phyloP scores from a whole-genome alignment of 2,329 filamentous ascomycete species.

The Trichophyton rubrum region DNA sequence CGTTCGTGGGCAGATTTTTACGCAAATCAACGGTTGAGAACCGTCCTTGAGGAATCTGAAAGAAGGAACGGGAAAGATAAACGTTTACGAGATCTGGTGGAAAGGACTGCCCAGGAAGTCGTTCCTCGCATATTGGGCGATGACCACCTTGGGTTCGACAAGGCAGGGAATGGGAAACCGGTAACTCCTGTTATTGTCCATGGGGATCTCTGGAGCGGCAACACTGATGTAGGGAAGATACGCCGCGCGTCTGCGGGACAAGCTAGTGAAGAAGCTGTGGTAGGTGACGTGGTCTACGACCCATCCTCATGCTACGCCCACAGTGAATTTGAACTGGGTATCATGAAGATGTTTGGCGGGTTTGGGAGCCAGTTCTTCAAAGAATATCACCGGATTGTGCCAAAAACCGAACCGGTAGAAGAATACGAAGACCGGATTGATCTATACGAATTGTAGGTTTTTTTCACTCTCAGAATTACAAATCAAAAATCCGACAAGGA shows the following conservation, averaged over 20 bases:
- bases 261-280: slow-evolving; percentile 20
- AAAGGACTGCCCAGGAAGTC: slow-evolving; percentile 49
- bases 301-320: slow-evolving; percentile 73
- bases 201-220: slow-evolving; percentile 89
- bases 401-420: slow-evolving; percentile 63
- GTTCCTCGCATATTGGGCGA: slow-evolving; percentile 67
- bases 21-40: slow-evolving; percentile 58
- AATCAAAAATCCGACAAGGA: not conserved
- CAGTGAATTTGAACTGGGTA: slow-evolving; percentile 79
- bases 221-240: slow-evolving; percentile 57
- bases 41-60: slow-evolving; percentile 48
- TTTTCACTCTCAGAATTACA: not conserved
- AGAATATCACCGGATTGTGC: slow-evolving; percentile 63
- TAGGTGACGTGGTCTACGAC: slow-evolving; percentile 71
- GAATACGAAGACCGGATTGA: slow-evolving; percentile 76
- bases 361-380: slow-evolving; percentile 60
- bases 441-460: slow-evolving; percentile 67
- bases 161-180: slow-evolving; percentile 35
- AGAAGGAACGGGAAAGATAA: slow-evolving; percentile 51
- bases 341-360: slow-evolving; percentile 94
- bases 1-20: slow-evolving; percentile 77
- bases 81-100: slow-evolving; percentile 51
- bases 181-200: slow-evolving; percentile 73
- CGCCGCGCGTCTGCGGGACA: slow-evolving; percentile 22
- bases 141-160: slow-evolving; percentile 44